phyloP scores from a whole-genome alignment of 192 early-diverging fungal genomes.

The Backusella morwellensis region DNA sequence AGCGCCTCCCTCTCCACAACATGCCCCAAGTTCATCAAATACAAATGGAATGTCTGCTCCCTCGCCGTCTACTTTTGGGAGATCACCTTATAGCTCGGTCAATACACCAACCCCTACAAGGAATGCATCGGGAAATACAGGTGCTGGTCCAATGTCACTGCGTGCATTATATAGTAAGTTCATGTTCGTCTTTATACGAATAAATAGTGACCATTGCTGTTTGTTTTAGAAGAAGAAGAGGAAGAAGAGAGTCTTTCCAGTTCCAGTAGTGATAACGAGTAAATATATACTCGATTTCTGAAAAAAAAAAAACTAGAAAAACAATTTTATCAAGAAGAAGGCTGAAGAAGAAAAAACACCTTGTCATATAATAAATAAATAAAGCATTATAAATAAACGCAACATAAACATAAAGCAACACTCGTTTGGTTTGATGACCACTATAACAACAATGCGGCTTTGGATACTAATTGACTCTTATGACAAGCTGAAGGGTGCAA shows the following conservation, averaged over 20 bases:
- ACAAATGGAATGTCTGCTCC: background rate
- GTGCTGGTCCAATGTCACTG: slow-evolving; percentile 16
- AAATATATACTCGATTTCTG: background rate
- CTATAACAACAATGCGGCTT: too few species aligned
- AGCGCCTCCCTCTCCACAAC: slow-evolving; percentile 9
- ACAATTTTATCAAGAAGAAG: background rate
- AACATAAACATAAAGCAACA: background rate
- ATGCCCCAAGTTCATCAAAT: background rate
- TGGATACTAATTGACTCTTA: too few species aligned
- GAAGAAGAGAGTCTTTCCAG: slow-evolving; percentile 20
- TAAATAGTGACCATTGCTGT: background rate
- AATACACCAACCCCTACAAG: slow-evolving; percentile 6
- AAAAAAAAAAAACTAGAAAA: background rate
- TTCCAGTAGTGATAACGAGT: slow-evolving; percentile 16
- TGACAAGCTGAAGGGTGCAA: too few species aligned
- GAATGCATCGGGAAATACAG: background rate
- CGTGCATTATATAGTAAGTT: slow-evolving; percentile 23
- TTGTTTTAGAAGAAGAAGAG: background rate
- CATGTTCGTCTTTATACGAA: background rate
- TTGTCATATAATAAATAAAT: background rate
- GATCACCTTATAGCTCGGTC: background rate
- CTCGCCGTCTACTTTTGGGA: background rate
- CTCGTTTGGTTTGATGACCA: too few species aligned
- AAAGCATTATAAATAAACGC: background rate
- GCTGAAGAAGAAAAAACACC: background rate